Evolutionary conservation across 2,329 filamentous ascomycete species (phyloP), one percentile per base, ranked within the genome.

Genomic region (Metarhizium anisopliae): DNA sequence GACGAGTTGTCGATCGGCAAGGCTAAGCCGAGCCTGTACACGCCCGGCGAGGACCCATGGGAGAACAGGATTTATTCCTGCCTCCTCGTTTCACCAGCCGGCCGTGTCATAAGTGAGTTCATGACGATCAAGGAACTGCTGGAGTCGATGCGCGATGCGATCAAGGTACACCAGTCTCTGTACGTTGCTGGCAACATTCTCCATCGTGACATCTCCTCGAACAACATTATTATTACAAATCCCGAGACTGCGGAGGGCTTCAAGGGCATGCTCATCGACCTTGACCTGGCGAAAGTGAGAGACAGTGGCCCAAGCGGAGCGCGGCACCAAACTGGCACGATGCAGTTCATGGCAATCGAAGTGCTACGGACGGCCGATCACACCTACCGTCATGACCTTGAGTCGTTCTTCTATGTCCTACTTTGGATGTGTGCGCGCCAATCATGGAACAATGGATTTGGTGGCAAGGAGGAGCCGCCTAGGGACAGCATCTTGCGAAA

Each of bases 211-310:
- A 47, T 47, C 8, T 47, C 45, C 0, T 63, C 65, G 2, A 63
- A 66, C n/a, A 74, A 72, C 51, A 68, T 74, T 18, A 71, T 74
- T 35, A 69, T 75, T 14, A 62, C 64, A 2, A 51, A 62, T 4
- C 30, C 40, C 0, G 16, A 56, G 30, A 49, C 50, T 20, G 40
- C 58, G 42, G 60, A 57, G 47, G 63, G 61, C 35, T 56, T 59
- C 13, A 63, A 58, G 6, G 71, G 70, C 8, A 32, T 61, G 1
- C 59, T 65, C 0, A 61, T 64, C 2, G 61, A 63, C 8, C 54
- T 64, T 6, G 59, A 61, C 18, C 20, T 54, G 0, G 56, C 57
- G 3, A 55, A 54, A 25, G 58, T 58, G 43, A 18, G 66, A 13
- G 60, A 59, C 50, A 51, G 56, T 18, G 56, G 61, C 1, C 59